These are phyloP conservation scores for Aristolochia contorta DNA, from an alignment of 164 flowering plant genomes.

Conservation along the genomic window DNA sequence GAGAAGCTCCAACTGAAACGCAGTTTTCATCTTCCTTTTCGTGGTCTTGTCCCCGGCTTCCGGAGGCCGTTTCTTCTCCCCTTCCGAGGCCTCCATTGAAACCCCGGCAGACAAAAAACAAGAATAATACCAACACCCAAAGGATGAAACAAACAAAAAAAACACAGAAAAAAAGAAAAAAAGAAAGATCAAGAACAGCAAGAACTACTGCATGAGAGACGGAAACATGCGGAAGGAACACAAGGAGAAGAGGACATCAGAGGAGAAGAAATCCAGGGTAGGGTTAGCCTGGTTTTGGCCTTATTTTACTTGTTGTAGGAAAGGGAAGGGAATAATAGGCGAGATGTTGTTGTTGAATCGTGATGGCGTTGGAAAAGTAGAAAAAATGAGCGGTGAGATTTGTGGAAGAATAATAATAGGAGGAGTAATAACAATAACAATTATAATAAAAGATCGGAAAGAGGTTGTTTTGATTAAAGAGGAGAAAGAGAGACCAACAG, in stretches of 20 bases:
- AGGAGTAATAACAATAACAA: slow-evolving; percentile 1
- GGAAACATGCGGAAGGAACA: no score
- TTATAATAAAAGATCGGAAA: not conserved
- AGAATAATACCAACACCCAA: not conserved
- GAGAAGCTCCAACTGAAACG: slow-evolving; percentile 67
- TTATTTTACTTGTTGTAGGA: not conserved
- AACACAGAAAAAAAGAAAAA: not conserved
- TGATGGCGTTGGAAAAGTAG: slow-evolving; percentile 4
- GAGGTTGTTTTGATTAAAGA: slow-evolving; percentile 8
- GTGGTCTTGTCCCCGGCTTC: slow-evolving; percentile 28
- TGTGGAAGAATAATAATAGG: slow-evolving; percentile 13
- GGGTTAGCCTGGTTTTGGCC: no score
- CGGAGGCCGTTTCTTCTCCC: slow-evolving; percentile 27
- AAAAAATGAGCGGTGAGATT: slow-evolving; percentile 49
- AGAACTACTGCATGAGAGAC: no score
- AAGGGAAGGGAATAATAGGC: slow-evolving; percentile 1
- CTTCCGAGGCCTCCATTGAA: slow-evolving; percentile 42
- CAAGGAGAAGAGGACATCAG: no score
- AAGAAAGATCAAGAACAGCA: not conserved
- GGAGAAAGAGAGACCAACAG: slow-evolving; percentile 6
- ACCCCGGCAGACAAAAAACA: not conserved
- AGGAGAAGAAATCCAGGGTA: no score
- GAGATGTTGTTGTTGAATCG: slow-evolving; percentile 3
- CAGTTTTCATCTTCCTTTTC: slow-evolving; percentile 86
- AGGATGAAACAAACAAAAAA: not conserved